phyloP scores from a whole-genome alignment of 306 rosid species.

The Lotus japonicus region DNA sequence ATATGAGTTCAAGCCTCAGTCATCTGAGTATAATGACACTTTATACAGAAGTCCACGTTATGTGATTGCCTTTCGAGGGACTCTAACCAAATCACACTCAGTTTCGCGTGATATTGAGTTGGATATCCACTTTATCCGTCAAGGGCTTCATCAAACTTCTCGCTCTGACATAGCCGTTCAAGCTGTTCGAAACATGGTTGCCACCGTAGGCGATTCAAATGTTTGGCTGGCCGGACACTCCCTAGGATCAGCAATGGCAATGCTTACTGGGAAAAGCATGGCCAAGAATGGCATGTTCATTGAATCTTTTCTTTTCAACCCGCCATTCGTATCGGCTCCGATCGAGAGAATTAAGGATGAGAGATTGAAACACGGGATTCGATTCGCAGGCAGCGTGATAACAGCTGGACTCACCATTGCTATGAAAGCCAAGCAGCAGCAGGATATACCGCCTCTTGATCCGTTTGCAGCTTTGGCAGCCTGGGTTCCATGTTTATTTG shows the following conservation, averaged over 20 bases:
- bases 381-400: constrained; percentile 68
- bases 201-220: constrained; percentile 63
- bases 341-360: constrained; percentile 71
- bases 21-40: constrained; percentile 33
- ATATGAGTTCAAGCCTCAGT: constrained; percentile 65
- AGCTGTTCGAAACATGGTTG: constrained; percentile 73
- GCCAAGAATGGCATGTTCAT: constrained; percentile 49
- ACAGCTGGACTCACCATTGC: constrained; percentile 85
- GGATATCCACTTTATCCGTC: constrained; percentile 58
- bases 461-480: constrained; percentile 57
- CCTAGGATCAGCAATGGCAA: constrained; percentile 82
- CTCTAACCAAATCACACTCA: constrained; percentile 55
- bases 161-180: constrained; percentile 75
- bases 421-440: constrained; percentile 46
- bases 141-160: constrained; percentile 76
- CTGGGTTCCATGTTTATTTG: constrained; percentile 76
- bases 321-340: constrained; percentile 76
- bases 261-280: constrained; percentile 88
- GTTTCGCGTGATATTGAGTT: constrained; percentile 69
- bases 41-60: constrained; percentile 54
- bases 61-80: constrained; percentile 87
- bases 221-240: constrained; percentile 97
- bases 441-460: constrained; percentile 22
- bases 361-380: constrained; percentile 72
- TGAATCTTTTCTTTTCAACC: constrained; percentile 78